A percentile compares a stretch with the other conserved stretches of the same genome.
Conservation (phyloP, 495 filamentous ascomycete species). For the Darksidea phi region DNA sequence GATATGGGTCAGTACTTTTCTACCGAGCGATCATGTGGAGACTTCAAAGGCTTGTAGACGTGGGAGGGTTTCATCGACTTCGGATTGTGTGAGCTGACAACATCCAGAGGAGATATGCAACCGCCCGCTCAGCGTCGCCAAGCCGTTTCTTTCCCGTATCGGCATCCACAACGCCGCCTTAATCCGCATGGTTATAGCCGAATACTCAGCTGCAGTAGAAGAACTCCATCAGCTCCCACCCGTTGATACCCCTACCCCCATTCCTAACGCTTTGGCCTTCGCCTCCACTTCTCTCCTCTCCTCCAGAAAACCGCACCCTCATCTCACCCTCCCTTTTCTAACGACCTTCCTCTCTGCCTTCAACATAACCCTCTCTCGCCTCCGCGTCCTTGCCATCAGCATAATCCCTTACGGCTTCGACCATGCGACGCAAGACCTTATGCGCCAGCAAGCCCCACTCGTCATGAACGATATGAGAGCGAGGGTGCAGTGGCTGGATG, state of each 20-base stretch:
- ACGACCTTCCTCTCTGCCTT: background rate
- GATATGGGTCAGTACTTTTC: constrained; percentile 24
- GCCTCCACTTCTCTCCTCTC: background rate
- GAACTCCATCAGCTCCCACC: constrained; percentile 4
- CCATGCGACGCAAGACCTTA: background rate
- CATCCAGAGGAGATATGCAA: constrained; percentile 10
- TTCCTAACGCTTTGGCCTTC: background rate
- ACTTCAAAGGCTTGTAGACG: too few relatives aligned
- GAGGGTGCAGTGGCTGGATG: constrained; percentile 1
- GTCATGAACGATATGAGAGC: background rate
- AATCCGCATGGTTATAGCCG: constrained; percentile 13
- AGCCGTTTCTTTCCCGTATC: background rate
- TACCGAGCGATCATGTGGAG: background rate
- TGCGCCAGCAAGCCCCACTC: background rate
- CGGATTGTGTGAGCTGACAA: background rate
- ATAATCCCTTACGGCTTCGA: constrained; percentile 19
- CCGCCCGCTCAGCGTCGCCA: constrained; percentile 2
- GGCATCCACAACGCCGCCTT: background rate
- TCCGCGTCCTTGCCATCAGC: constrained; percentile 17
- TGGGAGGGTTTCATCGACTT: background rate
- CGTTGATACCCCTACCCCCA: background rate
- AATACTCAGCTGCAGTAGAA: constrained; percentile 14
- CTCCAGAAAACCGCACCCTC: background rate
- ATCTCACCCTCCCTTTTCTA: background rate
- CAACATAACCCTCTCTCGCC: constrained; percentile 13